Evolutionary conservation across 2,329 filamentous ascomycete species (phyloP), one percentile per base, ranked within the genome.

Genomic region (Monosporascus sp.): DNA sequence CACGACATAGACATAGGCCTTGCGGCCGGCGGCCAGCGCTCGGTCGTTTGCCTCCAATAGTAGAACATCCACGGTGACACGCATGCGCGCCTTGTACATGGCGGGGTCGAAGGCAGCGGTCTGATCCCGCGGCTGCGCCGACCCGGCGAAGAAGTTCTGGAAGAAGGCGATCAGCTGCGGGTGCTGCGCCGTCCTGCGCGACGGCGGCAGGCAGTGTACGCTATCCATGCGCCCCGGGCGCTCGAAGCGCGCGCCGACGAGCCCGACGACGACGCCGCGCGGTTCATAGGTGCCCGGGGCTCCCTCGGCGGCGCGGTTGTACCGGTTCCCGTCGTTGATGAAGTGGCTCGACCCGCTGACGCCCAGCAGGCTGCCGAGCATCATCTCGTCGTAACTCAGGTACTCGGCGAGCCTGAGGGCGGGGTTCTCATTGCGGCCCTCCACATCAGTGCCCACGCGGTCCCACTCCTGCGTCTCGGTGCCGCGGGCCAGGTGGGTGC

Each of bases 361-460:
- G 2, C 62, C 68, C 0, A 70, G 24, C 8, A 70, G 55, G 35
- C 64, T 65, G 7, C 65, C 55, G 7, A 69, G 58, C 67, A 70
- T 67, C 6, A 70, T 70, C 55, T 70, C 67, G 48, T 70, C 68
- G 46, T 70, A 70, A 49, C 63, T 68, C 7, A 70, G 55, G 51
- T 67, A 66, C 0, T 68, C 62, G 2, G 37, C 3, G 1, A 35
- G 31, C 31, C 31, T 35, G 31, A 70, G 58, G 9, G 26, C 48
- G 5, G 67, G 40, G 24, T 55, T 20, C 1, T 16, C n/a, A 37
- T 65, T 60, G 5, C 27, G 20, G 7, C 8, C 9, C 45, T 63
- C 60, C 17, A 54, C 53, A 3, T 61, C 59, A 1, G 56, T 63
- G 24, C 66, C 66, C 9, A 69, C 59, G 5, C 54, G 49, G 45